Percentiles rank a stretch among this genome's conserved stretches.
Conservation (phyloP, 1,284 basidiomycete species). For the Lentinula novae-zelandiae region DNA sequence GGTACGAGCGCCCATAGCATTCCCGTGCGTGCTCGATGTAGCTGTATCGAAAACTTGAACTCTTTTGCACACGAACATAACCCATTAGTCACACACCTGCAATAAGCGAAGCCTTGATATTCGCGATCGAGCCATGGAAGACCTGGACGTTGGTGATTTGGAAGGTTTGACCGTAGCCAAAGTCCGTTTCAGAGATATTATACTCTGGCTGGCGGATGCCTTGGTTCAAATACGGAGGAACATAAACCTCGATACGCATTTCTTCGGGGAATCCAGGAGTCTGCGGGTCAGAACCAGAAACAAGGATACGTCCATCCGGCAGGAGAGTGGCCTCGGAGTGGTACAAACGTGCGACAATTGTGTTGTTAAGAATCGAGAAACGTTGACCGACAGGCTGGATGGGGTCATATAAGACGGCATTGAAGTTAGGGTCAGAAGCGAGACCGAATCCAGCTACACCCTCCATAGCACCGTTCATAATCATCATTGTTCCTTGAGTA, state of each 20-base stretch:
- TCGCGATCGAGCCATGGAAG: conserved; percentile 50
- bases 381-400: conserved; percentile 54
- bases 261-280: conserved; percentile 61
- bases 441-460: conserved; percentile 75
- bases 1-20: conserved; percentile 52
- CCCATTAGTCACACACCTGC: conserved; percentile 6
- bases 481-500: conserved; percentile 49
- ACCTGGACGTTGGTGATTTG: conserved; percentile 49
- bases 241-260: conserved; percentile 70
- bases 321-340: conserved; percentile 73
- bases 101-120: conserved; percentile 49
- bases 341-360: conserved; percentile 78
- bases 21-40: conserved; percentile 53
- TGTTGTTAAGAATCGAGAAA: conserved; percentile 62
- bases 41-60: conserved; percentile 25
- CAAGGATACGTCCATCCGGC: conserved; percentile 55
- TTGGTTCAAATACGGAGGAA: conserved; percentile 66
- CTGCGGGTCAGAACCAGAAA: conserved; percentile 74
- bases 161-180: conserved; percentile 50
- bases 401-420: conserved; percentile 69
- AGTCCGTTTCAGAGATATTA: conserved; percentile 54
- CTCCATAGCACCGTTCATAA: conserved; percentile 64
- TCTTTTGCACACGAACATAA: background rate
- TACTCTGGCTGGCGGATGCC: conserved; percentile 58
- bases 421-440: conserved; percentile 58